Conservation (phyloP, 2,329 filamentous ascomycete genomes). For the Albifimbria verrucaria region DNA sequence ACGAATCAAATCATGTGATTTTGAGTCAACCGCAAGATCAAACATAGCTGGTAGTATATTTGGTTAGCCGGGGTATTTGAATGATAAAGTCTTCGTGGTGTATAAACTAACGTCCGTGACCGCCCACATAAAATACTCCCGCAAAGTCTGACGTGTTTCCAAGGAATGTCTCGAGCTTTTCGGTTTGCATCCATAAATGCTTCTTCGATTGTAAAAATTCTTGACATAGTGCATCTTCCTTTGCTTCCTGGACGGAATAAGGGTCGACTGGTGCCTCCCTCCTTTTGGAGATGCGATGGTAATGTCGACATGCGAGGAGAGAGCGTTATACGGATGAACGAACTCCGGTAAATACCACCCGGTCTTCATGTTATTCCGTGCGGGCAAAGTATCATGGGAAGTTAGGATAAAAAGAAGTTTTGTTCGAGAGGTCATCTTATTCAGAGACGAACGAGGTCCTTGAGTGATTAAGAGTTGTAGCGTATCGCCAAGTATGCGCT, state of each 20-base stretch:
- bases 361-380: not conserved
- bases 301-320: not conserved
- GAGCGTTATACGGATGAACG: not conserved
- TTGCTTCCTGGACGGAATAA: constrained; percentile 1
- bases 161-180: constrained; percentile 1
- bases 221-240: not conserved
- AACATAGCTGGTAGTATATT: constrained; percentile 2
- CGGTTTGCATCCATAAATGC: constrained; percentile 2
- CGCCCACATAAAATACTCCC: constrained; percentile 3
- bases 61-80: too few relatives aligned
- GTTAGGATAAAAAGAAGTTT: not conserved
- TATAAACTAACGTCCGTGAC: constrained; percentile 1
- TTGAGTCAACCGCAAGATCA: not conserved
- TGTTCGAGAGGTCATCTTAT: not conserved
- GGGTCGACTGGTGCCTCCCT: not conserved
- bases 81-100: too few relatives aligned
- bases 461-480: too few relatives aligned
- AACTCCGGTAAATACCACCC: not conserved
- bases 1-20: not conserved
- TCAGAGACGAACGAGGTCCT: not conserved
- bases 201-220: constrained; percentile 1
- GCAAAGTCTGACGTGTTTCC: constrained; percentile 3
- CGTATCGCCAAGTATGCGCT: too few relatives aligned
- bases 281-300: not conserved
- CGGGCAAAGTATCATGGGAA: not conserved